Conservation (phyloP, 1,284 basidiomycete genomes). For the Pseudozyma pruni region DNA sequence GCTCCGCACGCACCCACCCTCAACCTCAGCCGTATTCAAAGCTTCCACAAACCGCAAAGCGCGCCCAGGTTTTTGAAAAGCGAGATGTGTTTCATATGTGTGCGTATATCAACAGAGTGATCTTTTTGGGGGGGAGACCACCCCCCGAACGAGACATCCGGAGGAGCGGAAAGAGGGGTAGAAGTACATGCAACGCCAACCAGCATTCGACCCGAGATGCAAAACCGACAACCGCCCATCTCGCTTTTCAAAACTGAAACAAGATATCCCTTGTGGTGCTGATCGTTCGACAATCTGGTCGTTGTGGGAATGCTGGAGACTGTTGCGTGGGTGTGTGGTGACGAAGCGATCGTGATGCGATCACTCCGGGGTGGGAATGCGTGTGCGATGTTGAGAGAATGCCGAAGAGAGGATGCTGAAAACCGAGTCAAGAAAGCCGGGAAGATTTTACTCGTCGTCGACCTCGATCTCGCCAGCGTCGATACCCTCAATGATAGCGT, state of each 20-base stretch:
- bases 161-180: constrained; percentile 10
- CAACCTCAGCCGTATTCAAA: too few species aligned
- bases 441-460: constrained; percentile 60
- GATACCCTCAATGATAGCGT: constrained; percentile 96
- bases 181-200: constrained; percentile 36
- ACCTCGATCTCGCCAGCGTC: constrained; percentile 87
- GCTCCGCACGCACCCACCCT: too few species aligned
- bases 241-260: constrained; percentile 44
- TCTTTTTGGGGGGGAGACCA: constrained; percentile 11
- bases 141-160: too few species aligned
- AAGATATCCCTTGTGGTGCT: too few species aligned
- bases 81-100: constrained; percentile 33
- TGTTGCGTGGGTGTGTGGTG: constrained; percentile 26
- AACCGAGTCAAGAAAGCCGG: not conserved
- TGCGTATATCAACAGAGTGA: not conserved
- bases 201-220: not conserved
- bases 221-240: constrained; percentile 16
- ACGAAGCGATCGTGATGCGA: too few species aligned
- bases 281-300: too few species aligned
- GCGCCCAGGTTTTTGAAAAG: too few species aligned
- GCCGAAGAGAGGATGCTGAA: constrained; percentile 19
- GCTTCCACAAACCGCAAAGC: too few species aligned
- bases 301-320: not conserved
- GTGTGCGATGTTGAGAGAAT: constrained; percentile 3
- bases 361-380: not conserved